phyloP scores from a whole-genome alignment of 768 basidiomycete genomes.

The Exsudoporus frostii region DNA sequence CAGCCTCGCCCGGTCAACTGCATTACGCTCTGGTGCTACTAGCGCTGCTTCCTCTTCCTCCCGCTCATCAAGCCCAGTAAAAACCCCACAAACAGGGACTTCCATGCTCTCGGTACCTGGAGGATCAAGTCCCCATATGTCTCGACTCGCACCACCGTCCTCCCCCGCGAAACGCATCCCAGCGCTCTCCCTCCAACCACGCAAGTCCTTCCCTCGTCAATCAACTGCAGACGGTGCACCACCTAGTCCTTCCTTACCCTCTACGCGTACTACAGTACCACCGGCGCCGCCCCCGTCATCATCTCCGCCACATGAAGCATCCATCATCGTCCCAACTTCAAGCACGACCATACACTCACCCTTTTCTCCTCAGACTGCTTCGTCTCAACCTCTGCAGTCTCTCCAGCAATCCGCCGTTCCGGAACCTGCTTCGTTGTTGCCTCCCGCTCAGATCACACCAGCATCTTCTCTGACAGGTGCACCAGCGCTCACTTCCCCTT shows the following conservation, averaged over 20 bases:
- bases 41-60: conserved; percentile 46
- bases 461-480: conserved; percentile 16
- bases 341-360: conserved; percentile 42
- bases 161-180: conserved; percentile 62
- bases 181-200: conserved; percentile 45
- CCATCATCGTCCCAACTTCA: conserved; percentile 15
- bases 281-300: conserved; percentile 2
- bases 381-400: conserved; percentile 25
- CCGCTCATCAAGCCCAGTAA: conserved; percentile 64
- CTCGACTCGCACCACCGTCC: conserved; percentile 32
- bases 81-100: conserved; percentile 31
- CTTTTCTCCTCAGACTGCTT: conserved; percentile 32
- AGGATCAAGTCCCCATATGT: conserved; percentile 22
- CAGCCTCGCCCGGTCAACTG: conserved; percentile 39
- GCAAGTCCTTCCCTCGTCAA: conserved; percentile 48
- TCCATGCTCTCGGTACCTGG: conserved; percentile 31
- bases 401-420: conserved; percentile 20
- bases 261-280: conserved; percentile 27
- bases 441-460: conserved; percentile 16
- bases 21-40: conserved; percentile 34
- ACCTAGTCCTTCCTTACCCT: conserved; percentile 25
- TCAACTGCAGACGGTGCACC: conserved; percentile 37
- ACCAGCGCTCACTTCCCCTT: not conserved
- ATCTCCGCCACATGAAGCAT: conserved; percentile 22
- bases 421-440: conserved; percentile 2